A percentile compares a stretch with the other conserved stretches of the same genome.
phyloP scores from a whole-genome alignment of 2,329 filamentous ascomycete species.

The Neofusicoccum cordaticola region DNA sequence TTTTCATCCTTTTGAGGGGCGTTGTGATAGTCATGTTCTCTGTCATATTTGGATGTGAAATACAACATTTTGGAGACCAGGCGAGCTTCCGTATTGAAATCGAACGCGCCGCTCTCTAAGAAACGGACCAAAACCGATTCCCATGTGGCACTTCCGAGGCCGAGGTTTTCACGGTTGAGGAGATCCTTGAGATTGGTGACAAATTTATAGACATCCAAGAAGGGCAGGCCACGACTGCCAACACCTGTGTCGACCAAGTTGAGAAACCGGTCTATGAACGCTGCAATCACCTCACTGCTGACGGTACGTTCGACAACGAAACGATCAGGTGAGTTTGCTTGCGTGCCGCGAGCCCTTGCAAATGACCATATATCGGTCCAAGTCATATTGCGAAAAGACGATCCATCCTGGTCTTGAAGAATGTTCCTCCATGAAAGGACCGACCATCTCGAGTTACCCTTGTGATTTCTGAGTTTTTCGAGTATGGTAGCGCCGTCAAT shows the following conservation, averaged over 20 bases:
- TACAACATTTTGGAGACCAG: conserved; percentile 40
- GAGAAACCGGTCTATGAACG: conserved; percentile 53
- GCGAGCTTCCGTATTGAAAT: conserved; percentile 45
- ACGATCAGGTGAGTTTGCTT: conserved; percentile 5
- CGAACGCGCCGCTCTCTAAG: conserved; percentile 47
- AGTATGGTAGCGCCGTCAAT: conserved; percentile 43
- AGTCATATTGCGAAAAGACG: conserved; percentile 1
- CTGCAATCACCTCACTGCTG: conserved; percentile 57
- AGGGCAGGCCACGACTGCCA: conserved; percentile 35
- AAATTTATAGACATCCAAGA: background rate
- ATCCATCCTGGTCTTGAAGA: background rate
- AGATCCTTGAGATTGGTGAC: conserved; percentile 38
- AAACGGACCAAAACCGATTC: conserved; percentile 50
- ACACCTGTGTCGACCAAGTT: conserved; percentile 43
- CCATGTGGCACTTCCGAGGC: conserved; percentile 43
- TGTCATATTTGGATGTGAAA: conserved; percentile 41
- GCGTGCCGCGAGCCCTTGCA: background rate
- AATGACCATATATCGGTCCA: conserved; percentile 8
- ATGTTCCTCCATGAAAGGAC: conserved; percentile 43
- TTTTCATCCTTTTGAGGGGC: conserved; percentile 26
- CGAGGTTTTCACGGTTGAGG: conserved; percentile 36
- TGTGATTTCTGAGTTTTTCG: conserved; percentile 25
- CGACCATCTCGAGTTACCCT: conserved; percentile 25
- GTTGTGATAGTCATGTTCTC: conserved; percentile 38
- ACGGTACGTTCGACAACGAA: conserved; percentile 46